These are phyloP conservation scores for Hemerocallis citrina DNA, from an alignment of 106 monocot species.

Conservation along the genomic window DNA sequence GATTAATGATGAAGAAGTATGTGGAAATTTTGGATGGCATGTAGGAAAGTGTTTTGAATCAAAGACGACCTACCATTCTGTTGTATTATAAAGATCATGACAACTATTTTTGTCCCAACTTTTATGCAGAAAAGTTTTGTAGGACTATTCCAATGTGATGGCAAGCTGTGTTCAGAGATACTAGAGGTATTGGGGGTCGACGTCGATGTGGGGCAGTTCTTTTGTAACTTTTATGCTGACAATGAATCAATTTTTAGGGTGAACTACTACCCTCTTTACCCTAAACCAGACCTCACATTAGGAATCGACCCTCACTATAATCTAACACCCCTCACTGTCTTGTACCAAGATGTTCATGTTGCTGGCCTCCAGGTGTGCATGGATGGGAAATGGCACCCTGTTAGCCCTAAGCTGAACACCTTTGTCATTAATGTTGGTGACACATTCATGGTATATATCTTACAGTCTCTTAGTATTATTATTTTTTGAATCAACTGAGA, in stretches of 20 bases:
- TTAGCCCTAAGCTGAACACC: conserved; percentile 12
- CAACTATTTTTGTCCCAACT: too few species aligned
- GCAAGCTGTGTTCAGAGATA: conserved; percentile 27
- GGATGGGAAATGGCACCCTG: conserved; percentile 19
- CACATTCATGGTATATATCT: conserved; percentile 33
- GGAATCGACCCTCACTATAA: conserved; percentile 43
- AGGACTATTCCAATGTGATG: conserved; percentile 47
- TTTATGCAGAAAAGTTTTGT: conserved; percentile 30
- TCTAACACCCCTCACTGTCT: conserved; percentile 32
- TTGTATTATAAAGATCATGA: too few species aligned
- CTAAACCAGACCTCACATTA: conserved; percentile 27
- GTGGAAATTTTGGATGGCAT: too few species aligned
- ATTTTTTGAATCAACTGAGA: neutral
- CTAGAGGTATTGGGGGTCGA: conserved; percentile 38
- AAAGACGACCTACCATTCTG: too few species aligned
- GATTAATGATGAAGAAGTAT: too few species aligned
- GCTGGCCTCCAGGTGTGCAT: conserved; percentile 24
- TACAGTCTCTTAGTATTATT: neutral
- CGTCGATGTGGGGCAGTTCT: conserved; percentile 21
- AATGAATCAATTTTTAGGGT: conserved; percentile 29
- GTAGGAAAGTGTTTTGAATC: too few species aligned
- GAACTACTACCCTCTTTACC: conserved; percentile 49
- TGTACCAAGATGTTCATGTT: conserved; percentile 32
- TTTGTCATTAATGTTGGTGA: conserved; percentile 38
- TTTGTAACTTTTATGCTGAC: conserved; percentile 16